Evolutionary conservation across 2,329 filamentous ascomycete genomes (phyloP).

Genomic region (Sclerotinia minor): DNA sequence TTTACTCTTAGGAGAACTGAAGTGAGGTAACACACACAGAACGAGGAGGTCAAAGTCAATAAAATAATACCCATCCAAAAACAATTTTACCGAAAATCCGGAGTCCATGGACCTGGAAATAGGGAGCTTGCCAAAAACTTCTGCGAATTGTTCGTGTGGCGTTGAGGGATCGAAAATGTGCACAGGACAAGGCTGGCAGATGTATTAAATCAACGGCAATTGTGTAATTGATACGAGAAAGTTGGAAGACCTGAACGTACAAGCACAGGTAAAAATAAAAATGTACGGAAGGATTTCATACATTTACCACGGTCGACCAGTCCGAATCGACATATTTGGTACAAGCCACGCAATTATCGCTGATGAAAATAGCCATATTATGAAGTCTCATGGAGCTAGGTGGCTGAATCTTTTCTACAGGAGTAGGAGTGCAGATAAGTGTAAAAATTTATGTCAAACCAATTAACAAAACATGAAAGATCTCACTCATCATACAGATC

Average conservation of each 20-base stretch:
- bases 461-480: background rate
- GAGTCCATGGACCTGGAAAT: slow-evolving; percentile 4
- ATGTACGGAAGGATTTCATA: slow-evolving; percentile 4
- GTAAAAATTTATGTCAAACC: background rate
- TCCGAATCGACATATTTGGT: slow-evolving; percentile 15
- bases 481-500: no score
- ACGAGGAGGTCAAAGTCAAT: slow-evolving; percentile 13
- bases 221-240: slow-evolving; percentile 3
- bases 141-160: slow-evolving; percentile 1
- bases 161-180: background rate
- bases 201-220: slow-evolving; percentile 19
- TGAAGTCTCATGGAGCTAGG: background rate
- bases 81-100: slow-evolving; percentile 12
- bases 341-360: slow-evolving; percentile 11
- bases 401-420: slow-evolving; percentile 8
- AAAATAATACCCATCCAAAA: slow-evolving; percentile 19
- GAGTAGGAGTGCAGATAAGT: background rate
- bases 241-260: slow-evolving; percentile 3
- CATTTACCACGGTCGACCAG: slow-evolving; percentile 7
- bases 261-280: slow-evolving; percentile 8
- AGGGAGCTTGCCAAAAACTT: slow-evolving; percentile 7
- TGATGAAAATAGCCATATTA: background rate
- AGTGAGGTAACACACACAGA: slow-evolving; percentile 48
- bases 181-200: slow-evolving; percentile 10
- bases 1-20: slow-evolving; percentile 78